These are phyloP conservation scores for Phytopythium chamaehyphon DNA, from an alignment of 352 stramenopile species.

Conservation along the genomic window DNA sequence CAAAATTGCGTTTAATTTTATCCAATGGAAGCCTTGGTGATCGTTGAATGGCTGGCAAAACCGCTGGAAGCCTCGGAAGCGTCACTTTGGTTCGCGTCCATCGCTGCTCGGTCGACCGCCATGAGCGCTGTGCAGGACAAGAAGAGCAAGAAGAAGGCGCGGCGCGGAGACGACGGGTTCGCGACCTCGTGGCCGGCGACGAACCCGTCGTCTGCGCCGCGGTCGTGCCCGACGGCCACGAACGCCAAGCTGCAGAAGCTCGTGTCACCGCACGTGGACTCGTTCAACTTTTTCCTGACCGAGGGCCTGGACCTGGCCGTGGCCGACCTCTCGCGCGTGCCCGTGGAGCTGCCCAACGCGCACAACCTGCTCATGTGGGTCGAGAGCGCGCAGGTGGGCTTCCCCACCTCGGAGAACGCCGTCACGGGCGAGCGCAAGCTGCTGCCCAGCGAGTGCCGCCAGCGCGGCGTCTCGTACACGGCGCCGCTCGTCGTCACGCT, in stretches of 20 bases:
- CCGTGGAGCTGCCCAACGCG: slow-evolving; percentile 89
- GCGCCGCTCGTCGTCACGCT: slow-evolving; percentile 94
- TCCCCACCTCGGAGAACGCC: slow-evolving; percentile 79
- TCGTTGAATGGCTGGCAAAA: slow-evolving; percentile 6
- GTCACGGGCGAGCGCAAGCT: slow-evolving; percentile 85
- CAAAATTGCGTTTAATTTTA: background rate
- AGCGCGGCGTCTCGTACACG: slow-evolving; percentile 96
- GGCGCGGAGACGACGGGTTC: slow-evolving; percentile 11
- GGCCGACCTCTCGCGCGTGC: slow-evolving; percentile 86
- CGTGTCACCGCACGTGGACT: slow-evolving; percentile 96
- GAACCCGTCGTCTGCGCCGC: slow-evolving; percentile 74
- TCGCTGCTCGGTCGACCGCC: background rate
- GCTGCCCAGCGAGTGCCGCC: slow-evolving; percentile 94
- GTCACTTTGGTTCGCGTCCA: slow-evolving; percentile 3
- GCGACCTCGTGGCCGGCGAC: slow-evolving; percentile 74
- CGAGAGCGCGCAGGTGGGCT: slow-evolving; percentile 94
- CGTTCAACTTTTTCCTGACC: slow-evolving; percentile 98
- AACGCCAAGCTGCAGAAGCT: slow-evolving; percentile 88
- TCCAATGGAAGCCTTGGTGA: slow-evolving; percentile 1
- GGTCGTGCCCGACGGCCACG: slow-evolving; percentile 64
- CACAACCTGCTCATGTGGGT: slow-evolving; percentile 86
- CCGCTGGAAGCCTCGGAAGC: background rate
- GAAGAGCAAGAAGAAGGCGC: slow-evolving; percentile 31
- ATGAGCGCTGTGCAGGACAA: slow-evolving; percentile 40
- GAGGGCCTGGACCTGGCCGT: slow-evolving; percentile 93